A percentile compares a stretch with the other conserved stretches of the same genome.
phyloP scores from a whole-genome alignment of 2,329 filamentous ascomycete species.

The Blastomyces silverae region DNA sequence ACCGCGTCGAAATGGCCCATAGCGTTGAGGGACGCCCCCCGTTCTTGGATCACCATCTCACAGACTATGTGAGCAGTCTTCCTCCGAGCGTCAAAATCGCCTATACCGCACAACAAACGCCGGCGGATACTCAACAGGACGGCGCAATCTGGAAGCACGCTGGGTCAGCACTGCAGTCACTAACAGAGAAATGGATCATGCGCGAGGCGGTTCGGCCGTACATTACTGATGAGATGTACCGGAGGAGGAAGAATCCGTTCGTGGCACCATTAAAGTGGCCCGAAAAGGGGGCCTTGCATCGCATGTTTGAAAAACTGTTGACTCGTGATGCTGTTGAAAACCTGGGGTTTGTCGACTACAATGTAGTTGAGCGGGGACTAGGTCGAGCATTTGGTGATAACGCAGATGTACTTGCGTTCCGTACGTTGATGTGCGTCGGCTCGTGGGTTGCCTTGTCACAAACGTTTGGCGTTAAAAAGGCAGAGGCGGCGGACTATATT shows the following conservation, averaged over 20 bases:
- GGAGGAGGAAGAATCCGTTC: constrained; percentile 47
- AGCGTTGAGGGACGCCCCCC: constrained; percentile 33
- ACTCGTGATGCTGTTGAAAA: constrained; percentile 35
- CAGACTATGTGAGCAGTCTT: constrained; percentile 27
- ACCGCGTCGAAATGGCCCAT: constrained; percentile 44
- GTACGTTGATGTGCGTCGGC: constrained; percentile 36
- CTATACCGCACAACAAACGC: constrained; percentile 23
- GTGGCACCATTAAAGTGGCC: constrained; percentile 42
- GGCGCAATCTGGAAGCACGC: constrained; percentile 10
- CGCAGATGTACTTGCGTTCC: constrained; percentile 32
- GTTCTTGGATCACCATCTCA: constrained; percentile 30
- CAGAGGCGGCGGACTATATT: background rate
- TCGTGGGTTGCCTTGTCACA: constrained; percentile 43
- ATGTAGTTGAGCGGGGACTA: constrained; percentile 32
- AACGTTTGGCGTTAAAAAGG: constrained; percentile 38
- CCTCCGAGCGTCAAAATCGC: constrained; percentile 33
- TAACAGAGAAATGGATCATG: constrained; percentile 48
- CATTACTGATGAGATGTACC: constrained; percentile 48
- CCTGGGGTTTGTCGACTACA: constrained; percentile 41
- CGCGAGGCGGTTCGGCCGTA: constrained; percentile 47
- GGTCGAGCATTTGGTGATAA: constrained; percentile 36
- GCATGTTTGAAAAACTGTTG: constrained; percentile 27
- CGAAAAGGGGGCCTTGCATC: constrained; percentile 41
- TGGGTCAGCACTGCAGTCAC: constrained; percentile 20
- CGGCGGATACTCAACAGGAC: constrained; percentile 11